phyloP scores from a whole-genome alignment of 768 basidiomycete genomes.

The Suillus placidus region DNA sequence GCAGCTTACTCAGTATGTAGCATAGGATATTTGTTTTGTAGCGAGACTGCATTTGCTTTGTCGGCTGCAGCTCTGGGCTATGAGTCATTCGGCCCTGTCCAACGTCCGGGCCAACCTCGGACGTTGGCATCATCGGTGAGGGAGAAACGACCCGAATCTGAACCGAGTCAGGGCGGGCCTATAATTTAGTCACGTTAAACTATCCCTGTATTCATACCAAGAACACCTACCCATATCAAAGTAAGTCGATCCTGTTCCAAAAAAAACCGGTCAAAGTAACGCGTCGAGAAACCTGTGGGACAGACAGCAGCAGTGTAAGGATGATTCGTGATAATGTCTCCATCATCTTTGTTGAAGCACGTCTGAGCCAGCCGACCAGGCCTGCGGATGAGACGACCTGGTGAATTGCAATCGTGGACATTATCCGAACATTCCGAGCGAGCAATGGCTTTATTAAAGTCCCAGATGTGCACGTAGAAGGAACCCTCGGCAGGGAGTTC shows the following conservation, averaged over 20 bases:
- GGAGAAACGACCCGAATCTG: not conserved
- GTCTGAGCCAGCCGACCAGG: not conserved
- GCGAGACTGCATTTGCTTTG: not conserved
- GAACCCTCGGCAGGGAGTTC: not conserved
- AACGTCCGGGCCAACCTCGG: not conserved
- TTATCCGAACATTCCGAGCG: not conserved
- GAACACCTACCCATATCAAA: not conserved
- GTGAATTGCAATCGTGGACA: not conserved
- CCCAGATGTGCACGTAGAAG: slow-evolving; percentile 4
- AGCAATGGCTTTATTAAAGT: not conserved
- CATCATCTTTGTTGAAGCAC: not conserved
- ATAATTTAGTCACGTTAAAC: not conserved
- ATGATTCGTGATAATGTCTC: not conserved
- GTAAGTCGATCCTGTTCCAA: not conserved
- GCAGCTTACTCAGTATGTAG: not conserved
- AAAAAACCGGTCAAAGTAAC: not conserved
- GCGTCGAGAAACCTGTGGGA: not conserved
- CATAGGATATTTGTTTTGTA: not conserved
- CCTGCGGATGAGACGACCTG: not conserved
- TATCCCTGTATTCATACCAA: not conserved
- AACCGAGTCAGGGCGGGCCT: not conserved
- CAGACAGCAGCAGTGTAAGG: not conserved
- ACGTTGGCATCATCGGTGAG: not conserved
- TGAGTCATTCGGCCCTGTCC: not conserved
- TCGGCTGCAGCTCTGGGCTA: not conserved